These are phyloP conservation scores for Sporopachydermia cereana DNA, from an alignment of 1,139 yeast species.

Conservation along the genomic window DNA sequence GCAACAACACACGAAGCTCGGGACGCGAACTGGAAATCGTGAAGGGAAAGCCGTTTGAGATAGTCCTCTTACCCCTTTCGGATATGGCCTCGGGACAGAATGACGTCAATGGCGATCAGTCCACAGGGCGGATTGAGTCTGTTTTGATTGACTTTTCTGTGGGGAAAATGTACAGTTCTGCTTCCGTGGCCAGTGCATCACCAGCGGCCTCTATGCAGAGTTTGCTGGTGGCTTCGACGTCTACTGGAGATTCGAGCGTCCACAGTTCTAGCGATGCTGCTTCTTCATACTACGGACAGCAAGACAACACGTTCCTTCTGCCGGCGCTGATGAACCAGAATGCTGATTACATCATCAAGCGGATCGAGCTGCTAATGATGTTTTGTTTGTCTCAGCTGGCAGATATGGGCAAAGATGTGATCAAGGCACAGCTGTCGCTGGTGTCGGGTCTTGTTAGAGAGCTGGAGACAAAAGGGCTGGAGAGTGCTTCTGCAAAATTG, in stretches of 20 bases:
- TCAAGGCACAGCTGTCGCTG: background rate
- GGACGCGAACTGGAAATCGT: no score
- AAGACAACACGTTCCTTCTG: background rate
- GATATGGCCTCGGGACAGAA: background rate
- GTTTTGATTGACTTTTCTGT: constrained; percentile 2
- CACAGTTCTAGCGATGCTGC: background rate
- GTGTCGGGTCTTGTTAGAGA: background rate
- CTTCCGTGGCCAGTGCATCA: background rate
- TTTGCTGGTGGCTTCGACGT: background rate
- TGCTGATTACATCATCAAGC: background rate
- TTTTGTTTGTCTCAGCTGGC: background rate
- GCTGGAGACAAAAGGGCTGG: background rate
- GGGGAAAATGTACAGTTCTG: background rate
- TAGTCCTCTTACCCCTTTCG: no score
- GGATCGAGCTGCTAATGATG: background rate
- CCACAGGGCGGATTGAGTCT: background rate
- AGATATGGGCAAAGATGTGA: background rate
- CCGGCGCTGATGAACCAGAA: background rate
- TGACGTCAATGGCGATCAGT: no score
- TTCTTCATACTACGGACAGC: background rate
- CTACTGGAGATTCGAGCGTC: background rate
- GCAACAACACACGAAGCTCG: no score
- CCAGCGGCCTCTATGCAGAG: background rate
- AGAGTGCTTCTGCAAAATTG: background rate
- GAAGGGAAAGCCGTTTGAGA: no score